Base-by-base conservation (phyloP, 2,329 filamentous ascomycete genomes). In the Periconia macrospinosa region DNA sequence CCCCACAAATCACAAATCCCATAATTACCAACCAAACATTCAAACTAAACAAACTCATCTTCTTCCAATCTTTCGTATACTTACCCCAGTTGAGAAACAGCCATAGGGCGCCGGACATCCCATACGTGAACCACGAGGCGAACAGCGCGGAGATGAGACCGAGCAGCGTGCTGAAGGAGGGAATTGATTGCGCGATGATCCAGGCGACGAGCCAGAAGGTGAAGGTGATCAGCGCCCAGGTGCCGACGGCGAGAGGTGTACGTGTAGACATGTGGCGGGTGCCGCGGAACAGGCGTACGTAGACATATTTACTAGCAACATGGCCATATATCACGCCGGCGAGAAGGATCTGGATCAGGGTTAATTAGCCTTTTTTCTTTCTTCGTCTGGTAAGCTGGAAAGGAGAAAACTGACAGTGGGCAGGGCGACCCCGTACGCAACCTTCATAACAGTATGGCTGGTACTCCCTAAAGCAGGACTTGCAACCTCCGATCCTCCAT, bases 251-350 rank as follows among this genome's bases (percentile, higher is more conserved):
- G 14, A 61, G 53, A 49, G 50, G 55, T 17, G 56, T 62, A 30
- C 62, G 59, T 33, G 53, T 50, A 8, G 54, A 56, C 58, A 64
- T 65, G 37, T 62, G 57, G 63, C 81, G 79, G 15, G 82, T 85
- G 57, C 82, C 80, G 27, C 80, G 75, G 73, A 88, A 88, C 9
- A 86, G 69, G 37, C 86, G 83, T 7, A 83, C 76, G 62, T 87
- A 89, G 55, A 88, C 76, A 62, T 86, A 86, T 65, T 87, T 88
- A 41, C 79, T 78, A 7, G 85, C 84, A 1, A 89, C 82, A 57
- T 88, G 84, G 18, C 82, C 85, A 65, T 88, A 86, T 57, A 90
- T 88, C 6, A 89, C 86, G 53, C 86, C 87, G 0, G 86, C 85
- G 46, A 90, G 83, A 45, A 90, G 76, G 55, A 89, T 89, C 19